A percentile compares a stretch with the other conserved stretches of the same genome.
Conservation (phyloP, 768 basidiomycete genomes). For the Collybiopsis luxurians region DNA sequence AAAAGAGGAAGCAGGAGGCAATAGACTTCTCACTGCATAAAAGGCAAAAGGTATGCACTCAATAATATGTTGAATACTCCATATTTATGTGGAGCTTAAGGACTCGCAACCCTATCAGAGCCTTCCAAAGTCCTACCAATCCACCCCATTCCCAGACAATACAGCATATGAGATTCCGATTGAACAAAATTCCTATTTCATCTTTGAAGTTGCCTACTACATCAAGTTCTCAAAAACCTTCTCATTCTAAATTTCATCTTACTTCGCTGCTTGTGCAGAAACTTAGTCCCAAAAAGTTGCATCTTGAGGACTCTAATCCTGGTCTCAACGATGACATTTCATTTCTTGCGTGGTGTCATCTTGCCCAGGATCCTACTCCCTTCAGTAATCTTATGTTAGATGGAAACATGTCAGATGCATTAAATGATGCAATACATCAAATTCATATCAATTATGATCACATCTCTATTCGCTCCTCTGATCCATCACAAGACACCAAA, state of each 20-base stretch:
- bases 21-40: too few relatives aligned
- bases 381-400: neutral
- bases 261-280: neutral
- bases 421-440: neutral
- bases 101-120: too few relatives aligned
- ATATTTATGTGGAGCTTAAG: too few relatives aligned
- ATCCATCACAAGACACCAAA: too few relatives aligned
- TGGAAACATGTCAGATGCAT: neutral
- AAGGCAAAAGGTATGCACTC: too few relatives aligned
- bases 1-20: too few relatives aligned
- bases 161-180: neutral
- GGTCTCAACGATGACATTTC: neutral
- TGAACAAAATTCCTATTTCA: neutral
- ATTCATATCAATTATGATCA: too few relatives aligned
- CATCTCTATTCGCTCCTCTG: too few relatives aligned
- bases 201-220: neutral
- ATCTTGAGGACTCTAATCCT: neutral
- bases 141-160: neutral
- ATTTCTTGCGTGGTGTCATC: neutral
- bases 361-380: neutral
- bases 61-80: too few relatives aligned
- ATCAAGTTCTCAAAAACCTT: neutral
- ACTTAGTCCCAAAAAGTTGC: neutral
- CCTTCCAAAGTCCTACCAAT: too few relatives aligned
- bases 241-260: neutral